Conservation (phyloP, 345 rosid species). For the Euphorbia pulcherrima region DNA sequence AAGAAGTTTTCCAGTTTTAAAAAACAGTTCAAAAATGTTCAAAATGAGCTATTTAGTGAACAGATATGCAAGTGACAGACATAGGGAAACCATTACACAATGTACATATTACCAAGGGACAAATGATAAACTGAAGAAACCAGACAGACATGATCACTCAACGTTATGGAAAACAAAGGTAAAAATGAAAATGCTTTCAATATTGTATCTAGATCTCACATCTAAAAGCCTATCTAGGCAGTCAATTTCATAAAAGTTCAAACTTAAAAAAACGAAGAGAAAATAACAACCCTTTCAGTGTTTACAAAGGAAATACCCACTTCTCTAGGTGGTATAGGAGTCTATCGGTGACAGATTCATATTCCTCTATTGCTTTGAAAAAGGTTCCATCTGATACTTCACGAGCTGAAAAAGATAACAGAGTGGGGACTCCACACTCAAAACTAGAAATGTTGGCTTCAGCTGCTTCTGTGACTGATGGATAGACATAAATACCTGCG, state of each 20-base stretch:
- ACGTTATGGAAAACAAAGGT: background rate
- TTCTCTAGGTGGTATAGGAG: conserved; percentile 66
- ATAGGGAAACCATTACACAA: background rate
- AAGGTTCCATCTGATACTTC: conserved; percentile 94
- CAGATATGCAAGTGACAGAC: background rate
- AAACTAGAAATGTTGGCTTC: conserved; percentile 60
- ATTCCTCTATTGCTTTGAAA: conserved; percentile 89
- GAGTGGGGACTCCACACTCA: conserved; percentile 92
- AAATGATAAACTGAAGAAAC: background rate
- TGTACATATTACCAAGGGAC: background rate
- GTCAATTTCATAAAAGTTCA: background rate
- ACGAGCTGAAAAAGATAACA: conserved; percentile 89
- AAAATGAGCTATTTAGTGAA: background rate
- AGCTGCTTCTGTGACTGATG: conserved; percentile 54
- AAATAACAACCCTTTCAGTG: background rate
- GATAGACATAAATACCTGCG: conserved; percentile 62
- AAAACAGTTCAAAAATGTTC: conserved; percentile 3
- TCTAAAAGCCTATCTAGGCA: background rate
- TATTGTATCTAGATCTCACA: background rate
- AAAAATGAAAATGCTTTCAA: background rate
- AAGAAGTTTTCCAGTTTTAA: background rate
- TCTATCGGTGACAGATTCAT: conserved; percentile 93
- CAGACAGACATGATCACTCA: background rate
- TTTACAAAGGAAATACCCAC: conserved; percentile 38
- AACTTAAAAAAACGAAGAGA: background rate